Conservation (phyloP, 2,329 filamentous ascomycete species). For the Clonostachys rosea region DNA sequence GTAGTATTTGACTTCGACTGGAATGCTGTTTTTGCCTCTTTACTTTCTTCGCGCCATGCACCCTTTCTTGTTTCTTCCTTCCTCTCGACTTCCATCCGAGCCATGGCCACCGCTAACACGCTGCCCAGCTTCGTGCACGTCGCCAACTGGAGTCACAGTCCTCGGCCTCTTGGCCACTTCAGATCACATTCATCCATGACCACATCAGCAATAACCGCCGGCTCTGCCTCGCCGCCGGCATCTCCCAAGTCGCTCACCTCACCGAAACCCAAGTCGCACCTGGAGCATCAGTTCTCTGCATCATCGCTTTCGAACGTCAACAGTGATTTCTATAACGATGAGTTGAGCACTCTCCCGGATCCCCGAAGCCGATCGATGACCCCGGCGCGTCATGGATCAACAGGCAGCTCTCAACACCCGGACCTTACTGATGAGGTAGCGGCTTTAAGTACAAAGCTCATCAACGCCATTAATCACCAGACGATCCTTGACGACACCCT, state of each 20-base stretch:
- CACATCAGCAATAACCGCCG: slow-evolving; percentile 12
- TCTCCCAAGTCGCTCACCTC: neutral
- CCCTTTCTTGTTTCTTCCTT: too few species aligned
- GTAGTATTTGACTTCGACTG: too few species aligned
- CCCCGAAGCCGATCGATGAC: slow-evolving; percentile 50
- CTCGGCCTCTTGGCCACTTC: slow-evolving; percentile 35
- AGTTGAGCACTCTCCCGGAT: slow-evolving; percentile 66
- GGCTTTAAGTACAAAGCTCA: slow-evolving; percentile 87
- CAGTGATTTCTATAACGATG: slow-evolving; percentile 44
- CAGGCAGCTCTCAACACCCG: slow-evolving; percentile 25
- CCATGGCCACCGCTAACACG: slow-evolving; percentile 8
- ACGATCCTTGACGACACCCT: slow-evolving; percentile 87
- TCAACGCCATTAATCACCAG: slow-evolving; percentile 96
- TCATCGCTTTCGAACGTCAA: slow-evolving; percentile 21
- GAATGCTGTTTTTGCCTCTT: too few species aligned
- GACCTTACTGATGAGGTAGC: slow-evolving; percentile 73
- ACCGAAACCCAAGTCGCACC: neutral
- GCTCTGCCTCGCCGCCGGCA: neutral
- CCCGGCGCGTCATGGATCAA: slow-evolving; percentile 19
- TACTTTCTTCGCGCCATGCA: too few species aligned
- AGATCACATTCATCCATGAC: slow-evolving; percentile 48
- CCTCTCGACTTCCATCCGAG: neutral
- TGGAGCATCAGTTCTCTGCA: slow-evolving; percentile 19
- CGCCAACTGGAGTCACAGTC: slow-evolving; percentile 39
- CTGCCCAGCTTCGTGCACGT: slow-evolving; percentile 45